Evolutionary conservation across 1,284 basidiomycete genomes (phyloP).

Genomic region (Boletus chippewaensis): DNA sequence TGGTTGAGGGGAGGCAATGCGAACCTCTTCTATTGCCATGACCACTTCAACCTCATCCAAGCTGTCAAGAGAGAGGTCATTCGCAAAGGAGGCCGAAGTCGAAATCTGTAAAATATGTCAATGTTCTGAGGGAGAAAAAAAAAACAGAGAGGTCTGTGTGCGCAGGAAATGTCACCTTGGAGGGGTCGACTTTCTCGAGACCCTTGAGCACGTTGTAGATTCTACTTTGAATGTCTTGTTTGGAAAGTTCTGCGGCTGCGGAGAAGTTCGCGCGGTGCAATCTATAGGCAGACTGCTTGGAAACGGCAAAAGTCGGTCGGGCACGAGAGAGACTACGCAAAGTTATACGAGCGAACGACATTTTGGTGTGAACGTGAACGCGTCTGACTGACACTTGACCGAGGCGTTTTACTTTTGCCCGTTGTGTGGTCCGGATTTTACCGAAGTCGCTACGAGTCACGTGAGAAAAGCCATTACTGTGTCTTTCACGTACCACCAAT

Average conservation of each 20-base stretch:
- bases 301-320: slow-evolving; percentile 31
- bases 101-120: slow-evolving; percentile 52
- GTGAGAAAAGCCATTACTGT: neutral
- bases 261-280: slow-evolving; percentile 62
- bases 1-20: slow-evolving; percentile 8
- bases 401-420: neutral
- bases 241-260: slow-evolving; percentile 66
- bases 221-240: slow-evolving; percentile 74
- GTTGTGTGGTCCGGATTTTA: slow-evolving; percentile 20
- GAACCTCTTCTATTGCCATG: slow-evolving; percentile 98
- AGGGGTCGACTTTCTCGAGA: slow-evolving; percentile 89
- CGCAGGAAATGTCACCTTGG: slow-evolving; percentile 55
- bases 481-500: slow-evolving; percentile 37
- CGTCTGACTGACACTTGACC: slow-evolving; percentile 4
- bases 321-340: slow-evolving; percentile 38
- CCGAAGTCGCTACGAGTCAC: slow-evolving; percentile 14
- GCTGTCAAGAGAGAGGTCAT: slow-evolving; percentile 93
- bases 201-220: slow-evolving; percentile 87
- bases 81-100: slow-evolving; percentile 69
- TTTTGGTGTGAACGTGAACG: slow-evolving; percentile 28
- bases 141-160: slow-evolving; percentile 7
- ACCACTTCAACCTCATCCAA: slow-evolving; percentile 98
- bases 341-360: slow-evolving; percentile 50
- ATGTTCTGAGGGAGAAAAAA: neutral
- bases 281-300: slow-evolving; percentile 30